Evolutionary conservation across 2,329 filamentous ascomycete genomes (phyloP), one percentile per base, ranked within the genome.

Genomic region (Shiraia bambusicola): DNA sequence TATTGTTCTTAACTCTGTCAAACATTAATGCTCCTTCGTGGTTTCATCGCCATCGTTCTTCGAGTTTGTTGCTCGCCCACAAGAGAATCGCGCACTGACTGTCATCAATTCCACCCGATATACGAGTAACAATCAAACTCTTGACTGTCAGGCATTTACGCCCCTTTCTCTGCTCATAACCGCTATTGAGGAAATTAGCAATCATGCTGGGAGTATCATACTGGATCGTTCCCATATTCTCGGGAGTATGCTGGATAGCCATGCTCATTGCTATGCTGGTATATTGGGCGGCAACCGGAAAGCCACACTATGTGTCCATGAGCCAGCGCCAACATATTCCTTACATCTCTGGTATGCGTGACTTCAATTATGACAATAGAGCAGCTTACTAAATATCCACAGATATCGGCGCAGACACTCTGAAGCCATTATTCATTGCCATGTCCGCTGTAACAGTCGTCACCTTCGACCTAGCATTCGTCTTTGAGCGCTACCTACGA

Each of bases 401-500:
- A 53, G 80, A 84, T 58, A 69, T 83, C 42, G 82, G 80, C 35
- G 81, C 81, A 0, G 69, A 74, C 37, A 68, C 74, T 19, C 76
- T 91, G 13, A 87, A 91, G 63, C 87, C 88, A 2, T 76, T 92
- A 48, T 93, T 93, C 74, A 84, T 93, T 58, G 75, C 83, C 25
- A 85, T 87, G 56, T 83, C 79, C 58, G 73, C 76, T 39, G 71
- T 88, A 26, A 90, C 87, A 4, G 86, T 88, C 15, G 74, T 94
- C 34, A 84, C 87, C 48, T 84, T 98, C 60, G 87, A 95, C 70
- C 70, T 88, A 7, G 82, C 86, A 17, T 93, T 98, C 63, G 69
- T 87, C 38, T 75, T 86, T 11, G 92, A 96, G 72, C 83, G 91
- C 48, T 93, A 84, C 81, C 77, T 97, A 37, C 84, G 92, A 32